Evolutionary conservation across 164 flowering plant species (phyloP), one percentile per base, ranked within the genome.

Genomic region (Hamamelis virginiana): DNA sequence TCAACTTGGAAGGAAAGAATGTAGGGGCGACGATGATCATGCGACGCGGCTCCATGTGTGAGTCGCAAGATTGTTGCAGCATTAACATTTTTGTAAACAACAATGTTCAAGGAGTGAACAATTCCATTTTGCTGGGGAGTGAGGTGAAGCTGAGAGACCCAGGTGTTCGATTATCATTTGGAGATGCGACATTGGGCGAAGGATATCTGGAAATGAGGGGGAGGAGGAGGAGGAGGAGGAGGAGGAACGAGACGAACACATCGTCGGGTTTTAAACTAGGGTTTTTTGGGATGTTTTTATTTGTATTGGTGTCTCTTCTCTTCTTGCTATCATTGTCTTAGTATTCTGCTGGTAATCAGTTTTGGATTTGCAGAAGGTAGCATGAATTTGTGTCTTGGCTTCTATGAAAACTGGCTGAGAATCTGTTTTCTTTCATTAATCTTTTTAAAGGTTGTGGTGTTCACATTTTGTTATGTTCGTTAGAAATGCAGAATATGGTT

Each of bases 71-170:
- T 59, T 50, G 81, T 69, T 85, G 82, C 67, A 74, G 79, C 80
- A 75, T 90, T 65, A 91, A 89, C 80, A 85, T 92, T 13, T 87
- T 81, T 55, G 70, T 91, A 38, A 92, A 85, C 83, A 92, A 81
- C 82, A 90, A 88, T 28, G 62, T 87, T n/a, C 95, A 91, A 70
- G 96, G 95, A 11, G 82, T 81, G 8, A 87, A 75, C 75, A 84
- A 84, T 70, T 89, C 97, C 14, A 52, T 81, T 53, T 44, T 92
- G 78, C 46, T 83, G 45, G 97, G 84, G 55, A 91, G 97, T 62
- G 64, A 78, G 52, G 85, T 92, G 74, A 62, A 19, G 43, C 76
- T 86, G 84, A 76, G 82, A 66, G 87, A 87, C 70, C 85, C 96
- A 18, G 96, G 97, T 0, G 88, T 85, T 25, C 44, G 69, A 59